phyloP scores from a whole-genome alignment of 371 early-diverging fungal species.

The Actinomortierella ambigua region DNA sequence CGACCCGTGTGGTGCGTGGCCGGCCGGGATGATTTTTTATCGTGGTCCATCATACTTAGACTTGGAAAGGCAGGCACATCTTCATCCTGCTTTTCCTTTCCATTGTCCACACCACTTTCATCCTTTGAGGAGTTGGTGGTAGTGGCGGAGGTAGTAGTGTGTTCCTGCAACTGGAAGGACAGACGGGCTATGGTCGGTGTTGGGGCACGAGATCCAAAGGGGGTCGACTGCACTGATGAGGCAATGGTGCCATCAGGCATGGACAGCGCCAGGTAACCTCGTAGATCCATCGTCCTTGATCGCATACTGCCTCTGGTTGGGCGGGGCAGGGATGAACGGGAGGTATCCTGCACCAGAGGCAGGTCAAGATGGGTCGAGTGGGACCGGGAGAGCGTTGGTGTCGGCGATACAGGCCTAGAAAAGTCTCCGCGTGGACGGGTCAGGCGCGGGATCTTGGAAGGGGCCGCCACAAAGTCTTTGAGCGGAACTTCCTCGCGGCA shows the following conservation, averaged over 20 bases:
- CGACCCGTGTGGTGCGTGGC: no score
- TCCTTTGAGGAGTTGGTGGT: no score
- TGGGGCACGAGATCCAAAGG: slow-evolving; percentile 14
- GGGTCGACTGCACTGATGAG: slow-evolving; percentile 3
- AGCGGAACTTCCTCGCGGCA: slow-evolving; percentile 30
- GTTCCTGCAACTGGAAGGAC: no score
- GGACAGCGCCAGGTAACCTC: not conserved
- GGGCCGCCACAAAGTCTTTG: slow-evolving; percentile 40
- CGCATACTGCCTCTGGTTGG: slow-evolving; percentile 17
- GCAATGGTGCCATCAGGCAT: not conserved
- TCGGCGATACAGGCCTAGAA: slow-evolving; percentile 25
- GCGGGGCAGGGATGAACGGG: slow-evolving; percentile 38
- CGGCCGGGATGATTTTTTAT: no score
- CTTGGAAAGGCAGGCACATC: no score
- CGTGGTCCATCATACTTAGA: no score
- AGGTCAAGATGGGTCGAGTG: slow-evolving; percentile 30
- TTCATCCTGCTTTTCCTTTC: no score
- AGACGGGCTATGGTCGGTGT: slow-evolving; percentile 12
- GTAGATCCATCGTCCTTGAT: slow-evolving; percentile 7
- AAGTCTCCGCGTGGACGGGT: slow-evolving; percentile 24
- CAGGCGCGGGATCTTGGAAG: slow-evolving; percentile 34
- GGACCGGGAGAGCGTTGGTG: slow-evolving; percentile 24
- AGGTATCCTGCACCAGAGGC: slow-evolving; percentile 14
- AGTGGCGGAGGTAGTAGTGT: no score
- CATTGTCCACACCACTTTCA: no score